Conservation (phyloP, 116 monocot genomes). For the Thalassia testudinum region DNA sequence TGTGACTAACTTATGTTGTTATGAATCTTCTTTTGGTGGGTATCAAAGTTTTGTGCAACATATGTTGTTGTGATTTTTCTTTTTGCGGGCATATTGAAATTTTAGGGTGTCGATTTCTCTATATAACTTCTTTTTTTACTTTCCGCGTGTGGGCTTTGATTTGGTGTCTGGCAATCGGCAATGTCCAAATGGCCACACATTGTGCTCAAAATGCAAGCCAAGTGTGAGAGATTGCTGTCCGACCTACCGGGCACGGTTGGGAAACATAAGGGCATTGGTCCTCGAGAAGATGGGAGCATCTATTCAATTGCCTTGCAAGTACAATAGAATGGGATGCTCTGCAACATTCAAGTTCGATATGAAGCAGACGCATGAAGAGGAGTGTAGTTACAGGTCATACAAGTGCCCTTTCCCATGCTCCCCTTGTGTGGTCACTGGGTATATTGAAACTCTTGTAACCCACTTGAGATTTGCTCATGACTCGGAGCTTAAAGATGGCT, state of each 20-base stretch:
- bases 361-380: slow-evolving; percentile 1
- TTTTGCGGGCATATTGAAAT: too few species aligned
- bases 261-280: neutral
- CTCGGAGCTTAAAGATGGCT: neutral
- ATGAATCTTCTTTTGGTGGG: too few species aligned
- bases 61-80: too few species aligned
- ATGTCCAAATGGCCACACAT: neutral
- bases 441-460: slow-evolving; percentile 18
- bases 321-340: neutral
- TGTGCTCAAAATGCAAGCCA: slow-evolving; percentile 3
- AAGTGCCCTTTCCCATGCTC: slow-evolving; percentile 37
- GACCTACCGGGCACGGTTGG: neutral
- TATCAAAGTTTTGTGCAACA: too few species aligned
- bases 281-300: neutral
- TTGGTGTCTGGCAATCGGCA: too few species aligned
- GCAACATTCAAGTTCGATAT: neutral
- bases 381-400: slow-evolving; percentile 30
- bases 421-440: slow-evolving; percentile 25
- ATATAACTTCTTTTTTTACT: too few species aligned
- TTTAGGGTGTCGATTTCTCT: too few species aligned
- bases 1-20: too few species aligned
- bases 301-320: neutral
- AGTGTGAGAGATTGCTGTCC: neutral
- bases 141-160: too few species aligned
- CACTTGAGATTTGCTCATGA: slow-evolving; percentile 34